phyloP scores from a whole-genome alignment of 148 eudicot species.

The Persicaria maculosa region DNA sequence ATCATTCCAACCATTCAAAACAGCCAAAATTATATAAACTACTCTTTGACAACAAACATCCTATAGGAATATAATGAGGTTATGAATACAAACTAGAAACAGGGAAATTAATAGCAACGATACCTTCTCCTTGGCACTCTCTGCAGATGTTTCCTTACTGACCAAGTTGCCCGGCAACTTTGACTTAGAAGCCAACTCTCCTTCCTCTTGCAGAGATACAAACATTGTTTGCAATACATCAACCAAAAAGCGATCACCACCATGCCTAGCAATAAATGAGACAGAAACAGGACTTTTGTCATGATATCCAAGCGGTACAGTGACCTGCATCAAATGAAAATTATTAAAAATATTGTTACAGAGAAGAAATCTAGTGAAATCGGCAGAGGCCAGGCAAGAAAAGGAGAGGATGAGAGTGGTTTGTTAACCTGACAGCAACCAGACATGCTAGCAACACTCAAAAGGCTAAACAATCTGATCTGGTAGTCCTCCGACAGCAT shows the following conservation, averaged over 20 bases:
- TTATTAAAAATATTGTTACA: not conserved
- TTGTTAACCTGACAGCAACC: constrained; percentile 89
- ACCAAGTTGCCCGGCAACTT: constrained; percentile 37
- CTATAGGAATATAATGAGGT: not conserved
- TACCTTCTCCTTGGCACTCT: constrained; percentile 91
- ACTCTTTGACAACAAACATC: not conserved
- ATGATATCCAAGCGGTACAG: constrained; percentile 70
- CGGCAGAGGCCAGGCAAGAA: constrained; percentile 8
- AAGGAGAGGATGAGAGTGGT: constrained; percentile 8
- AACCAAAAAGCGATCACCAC: constrained; percentile 83
- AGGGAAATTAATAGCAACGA: not conserved
- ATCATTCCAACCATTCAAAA: not conserved
- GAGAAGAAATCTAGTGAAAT: not conserved
- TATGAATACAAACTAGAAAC: not conserved
- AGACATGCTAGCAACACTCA: constrained; percentile 80
- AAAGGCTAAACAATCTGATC: constrained; percentile 49
- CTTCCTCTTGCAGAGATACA: constrained; percentile 59
- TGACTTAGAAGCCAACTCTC: constrained; percentile 42
- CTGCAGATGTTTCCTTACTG: constrained; percentile 64
- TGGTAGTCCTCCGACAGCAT: constrained; percentile 48
- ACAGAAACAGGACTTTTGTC: constrained; percentile 76
- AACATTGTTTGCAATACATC: constrained; percentile 63
- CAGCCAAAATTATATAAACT: not conserved
- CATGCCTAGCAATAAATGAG: constrained; percentile 77
- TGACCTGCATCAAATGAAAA: constrained; percentile 38